Base-by-base conservation (phyloP, 192 early-diverging fungal genomes). In the Podila verticillata region DNA sequence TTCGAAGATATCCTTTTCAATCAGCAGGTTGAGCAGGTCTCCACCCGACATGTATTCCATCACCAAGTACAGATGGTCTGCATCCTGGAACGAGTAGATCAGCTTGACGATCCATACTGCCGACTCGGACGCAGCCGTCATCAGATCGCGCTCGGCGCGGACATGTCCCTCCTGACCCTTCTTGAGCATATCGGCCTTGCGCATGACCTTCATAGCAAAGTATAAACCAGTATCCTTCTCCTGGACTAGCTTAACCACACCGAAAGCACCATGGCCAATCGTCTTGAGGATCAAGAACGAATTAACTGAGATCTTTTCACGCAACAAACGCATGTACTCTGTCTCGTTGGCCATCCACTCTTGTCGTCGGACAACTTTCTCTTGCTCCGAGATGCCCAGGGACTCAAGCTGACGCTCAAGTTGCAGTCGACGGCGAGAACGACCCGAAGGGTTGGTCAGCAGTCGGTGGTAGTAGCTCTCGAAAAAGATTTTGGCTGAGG, bases 11-110 rank as follows among this genome's bases (percentile, higher is more conserved):
- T 81, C 96, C 91, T 82, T 94, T 89, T 82, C 96, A 89, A 84
- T 98, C 94, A 99, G 87, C 83, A 98, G 85, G 71, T 92, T 95
- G 82, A 97, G 92, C 74, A 99, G 82, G 71, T 99, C 97, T 32
- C 98, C 98, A 57, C 98, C 98, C 6, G 95, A 92, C 54, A 94
- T 87, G 87, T 96, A 99, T 81, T 98, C 97, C 96, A 99, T 98
- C 30, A 98, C 94, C 35, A 99, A 72, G 81, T 99, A 99, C 36
- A 99, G 87, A 80, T 94, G 89, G 30, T 92, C 84, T 26, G 89
- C 83, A 84, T 97, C 97, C 82, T 99, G 96, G 73, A 97, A 97
- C 6, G 95, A 92, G 68, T 96, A 97, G 31, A 96, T 89, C 39
- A 97, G 84, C 80, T 93, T 94, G 31, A 97, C 95, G 31, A 97